phyloP scores from a whole-genome alignment of 495 filamentous ascomycete species.

The Penicillium cataractarum region DNA sequence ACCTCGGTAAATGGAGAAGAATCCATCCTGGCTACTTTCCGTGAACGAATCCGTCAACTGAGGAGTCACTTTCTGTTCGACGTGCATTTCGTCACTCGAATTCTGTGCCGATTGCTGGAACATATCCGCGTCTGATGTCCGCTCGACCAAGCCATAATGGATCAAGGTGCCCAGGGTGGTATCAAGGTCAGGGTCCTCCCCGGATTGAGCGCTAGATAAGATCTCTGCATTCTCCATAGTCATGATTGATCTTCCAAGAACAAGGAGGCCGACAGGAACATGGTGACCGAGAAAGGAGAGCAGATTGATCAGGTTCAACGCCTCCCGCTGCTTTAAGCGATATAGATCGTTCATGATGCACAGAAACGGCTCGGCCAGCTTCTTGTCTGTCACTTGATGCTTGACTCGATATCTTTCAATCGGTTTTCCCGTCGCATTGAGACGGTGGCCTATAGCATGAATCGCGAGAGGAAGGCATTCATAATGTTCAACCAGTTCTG shows the following conservation, averaged over 20 bases:
- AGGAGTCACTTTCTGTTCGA: slow-evolving; percentile 29
- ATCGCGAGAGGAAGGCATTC: slow-evolving; percentile 77
- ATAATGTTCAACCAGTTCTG: slow-evolving; percentile 69
- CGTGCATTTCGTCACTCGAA: slow-evolving; percentile 26
- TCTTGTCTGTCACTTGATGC: slow-evolving; percentile 68
- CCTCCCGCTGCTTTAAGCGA: slow-evolving; percentile 58
- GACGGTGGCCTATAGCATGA: slow-evolving; percentile 73
- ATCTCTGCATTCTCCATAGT: slow-evolving; percentile 55
- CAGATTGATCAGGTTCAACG: slow-evolving; percentile 73
- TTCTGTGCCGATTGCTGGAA: slow-evolving; percentile 35
- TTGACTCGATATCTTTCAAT: slow-evolving; percentile 68
- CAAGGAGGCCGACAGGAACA: slow-evolving; percentile 75
- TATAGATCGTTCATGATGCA: slow-evolving; percentile 72
- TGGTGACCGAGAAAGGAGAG: slow-evolving; percentile 75
- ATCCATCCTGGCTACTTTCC: slow-evolving; percentile 53
- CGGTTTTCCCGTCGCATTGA: slow-evolving; percentile 71
- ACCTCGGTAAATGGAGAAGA: slow-evolving; percentile 48
- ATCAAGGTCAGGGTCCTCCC: slow-evolving; percentile 66
- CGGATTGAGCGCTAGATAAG: slow-evolving; percentile 42
- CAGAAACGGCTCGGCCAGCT: slow-evolving; percentile 69
- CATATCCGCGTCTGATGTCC: slow-evolving; percentile 45
- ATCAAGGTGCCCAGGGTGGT: slow-evolving; percentile 70
- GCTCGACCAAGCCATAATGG: slow-evolving; percentile 70
- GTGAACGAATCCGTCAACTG: slow-evolving; percentile 42
- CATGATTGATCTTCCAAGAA: slow-evolving; percentile 62